Evolutionary conservation across 108 stramenopile genomes (phyloP).

Genomic region (Skeletonema tropicum): DNA sequence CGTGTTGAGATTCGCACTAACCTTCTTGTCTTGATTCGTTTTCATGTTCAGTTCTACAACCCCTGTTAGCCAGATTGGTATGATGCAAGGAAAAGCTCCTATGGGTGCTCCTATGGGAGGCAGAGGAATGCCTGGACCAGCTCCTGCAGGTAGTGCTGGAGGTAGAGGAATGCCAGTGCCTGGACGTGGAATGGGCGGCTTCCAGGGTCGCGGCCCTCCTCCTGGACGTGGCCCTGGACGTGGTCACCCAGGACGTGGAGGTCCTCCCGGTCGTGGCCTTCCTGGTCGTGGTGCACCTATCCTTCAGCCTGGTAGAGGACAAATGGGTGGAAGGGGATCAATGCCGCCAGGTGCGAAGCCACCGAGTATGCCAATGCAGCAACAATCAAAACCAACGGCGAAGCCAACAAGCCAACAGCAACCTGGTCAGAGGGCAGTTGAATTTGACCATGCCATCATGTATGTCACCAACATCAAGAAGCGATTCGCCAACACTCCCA

Average conservation of each 20-base stretch:
- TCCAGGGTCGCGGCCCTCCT: conserved; percentile 8
- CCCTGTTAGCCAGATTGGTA: conserved; percentile 5
- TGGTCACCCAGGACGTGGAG: conserved; percentile 23
- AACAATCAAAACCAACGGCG: conserved; percentile 25
- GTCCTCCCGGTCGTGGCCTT: conserved; percentile 13
- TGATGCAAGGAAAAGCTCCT: conserved; percentile 14
- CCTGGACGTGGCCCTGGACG: conserved; percentile 23
- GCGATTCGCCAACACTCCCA: conserved; percentile 88
- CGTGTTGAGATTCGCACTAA: background rate
- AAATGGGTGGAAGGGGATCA: conserved; percentile 17
- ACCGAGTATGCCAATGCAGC: conserved; percentile 19
- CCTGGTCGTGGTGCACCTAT: conserved; percentile 29
- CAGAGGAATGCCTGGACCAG: background rate
- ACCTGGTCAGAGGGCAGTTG: conserved; percentile 52
- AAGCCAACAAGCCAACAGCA: conserved; percentile 24
- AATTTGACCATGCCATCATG: conserved; percentile 94
- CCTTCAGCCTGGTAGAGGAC: conserved; percentile 23
- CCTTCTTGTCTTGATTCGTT: background rate
- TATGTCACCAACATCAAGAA: conserved; percentile 94
- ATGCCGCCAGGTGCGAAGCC: conserved; percentile 15
- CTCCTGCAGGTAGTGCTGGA: conserved; percentile 9
- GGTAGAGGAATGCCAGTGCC: conserved; percentile 23
- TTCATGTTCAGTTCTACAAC: background rate
- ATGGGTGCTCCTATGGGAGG: conserved; percentile 9
- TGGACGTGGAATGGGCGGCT: conserved; percentile 8